A percentile compares a stretch with the other conserved stretches of the same genome.
Conservation (phyloP, 2,329 filamentous ascomycete species). For the Trichoderma sp. region DNA sequence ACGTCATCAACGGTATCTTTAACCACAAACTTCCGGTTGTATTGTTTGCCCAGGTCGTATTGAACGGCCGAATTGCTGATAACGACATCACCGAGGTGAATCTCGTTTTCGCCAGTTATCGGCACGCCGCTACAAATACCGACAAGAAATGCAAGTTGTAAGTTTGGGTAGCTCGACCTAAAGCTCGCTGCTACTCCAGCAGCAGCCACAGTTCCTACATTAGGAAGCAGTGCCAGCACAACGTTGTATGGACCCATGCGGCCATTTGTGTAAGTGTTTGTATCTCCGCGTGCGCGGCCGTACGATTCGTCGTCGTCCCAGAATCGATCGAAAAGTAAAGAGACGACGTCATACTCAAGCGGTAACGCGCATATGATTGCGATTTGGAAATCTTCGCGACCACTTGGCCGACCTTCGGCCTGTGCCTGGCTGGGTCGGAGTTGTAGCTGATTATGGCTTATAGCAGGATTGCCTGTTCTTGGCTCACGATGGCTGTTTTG, state of each 20-base stretch:
- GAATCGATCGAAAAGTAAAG: conserved; percentile 16
- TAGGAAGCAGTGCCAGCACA: conserved; percentile 30
- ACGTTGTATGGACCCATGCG: conserved; percentile 28
- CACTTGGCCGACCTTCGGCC: neutral
- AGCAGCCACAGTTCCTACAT: conserved; percentile 26
- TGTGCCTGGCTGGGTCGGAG: too few relatives aligned
- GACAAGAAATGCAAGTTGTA: conserved; percentile 38
- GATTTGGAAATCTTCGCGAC: neutral
- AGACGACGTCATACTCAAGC: conserved; percentile 14
- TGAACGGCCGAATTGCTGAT: conserved; percentile 35
- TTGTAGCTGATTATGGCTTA: too few relatives aligned
- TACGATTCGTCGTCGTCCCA: conserved; percentile 28
- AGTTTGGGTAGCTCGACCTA: conserved; percentile 32
- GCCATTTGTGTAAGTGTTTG: conserved; percentile 34
- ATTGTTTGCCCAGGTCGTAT: conserved; percentile 35
- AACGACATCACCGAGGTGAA: conserved; percentile 38
- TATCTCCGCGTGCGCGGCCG: conserved; percentile 32
- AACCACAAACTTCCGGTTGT: conserved; percentile 29
- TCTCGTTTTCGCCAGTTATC: conserved; percentile 21
- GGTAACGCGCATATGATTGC: conserved; percentile 8
- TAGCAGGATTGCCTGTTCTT: too few relatives aligned
- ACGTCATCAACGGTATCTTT: conserved; percentile 34
- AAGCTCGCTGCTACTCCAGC: conserved; percentile 30
- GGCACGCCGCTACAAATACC: conserved; percentile 43
- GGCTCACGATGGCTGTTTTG: too few relatives aligned